These are phyloP conservation scores for Lepiota venenata DNA, from an alignment of 768 basidiomycete species.

Conservation along the genomic window DNA sequence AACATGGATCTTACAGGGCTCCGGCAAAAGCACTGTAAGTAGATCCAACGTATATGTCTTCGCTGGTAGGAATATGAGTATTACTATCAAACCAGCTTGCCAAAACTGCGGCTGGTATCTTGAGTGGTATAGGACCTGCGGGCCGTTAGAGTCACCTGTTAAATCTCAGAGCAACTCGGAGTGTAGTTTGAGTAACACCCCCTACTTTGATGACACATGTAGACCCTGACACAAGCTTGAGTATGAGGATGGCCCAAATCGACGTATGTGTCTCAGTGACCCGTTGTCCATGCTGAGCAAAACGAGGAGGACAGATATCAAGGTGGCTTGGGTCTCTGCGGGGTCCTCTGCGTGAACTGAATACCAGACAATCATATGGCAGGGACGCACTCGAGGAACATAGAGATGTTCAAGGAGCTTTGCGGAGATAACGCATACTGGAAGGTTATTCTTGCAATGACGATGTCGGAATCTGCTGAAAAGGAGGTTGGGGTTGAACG, in stretches of 20 bases:
- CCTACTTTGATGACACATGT: slow-evolving; percentile 21
- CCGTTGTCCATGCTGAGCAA: not conserved
- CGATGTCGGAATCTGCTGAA: slow-evolving; percentile 36
- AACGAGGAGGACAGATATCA: slow-evolving; percentile 19
- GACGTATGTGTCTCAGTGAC: slow-evolving; percentile 8
- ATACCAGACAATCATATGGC: slow-evolving; percentile 35
- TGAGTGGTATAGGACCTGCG: slow-evolving; percentile 10
- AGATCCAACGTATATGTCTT: not conserved
- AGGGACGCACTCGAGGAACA: slow-evolving; percentile 40
- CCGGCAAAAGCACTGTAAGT: slow-evolving; percentile 15
- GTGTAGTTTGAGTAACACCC: slow-evolving; percentile 22
- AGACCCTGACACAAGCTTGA: slow-evolving; percentile 17
- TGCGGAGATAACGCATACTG: slow-evolving; percentile 42
- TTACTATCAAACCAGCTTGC: slow-evolving; percentile 19
- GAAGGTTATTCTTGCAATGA: slow-evolving; percentile 47
- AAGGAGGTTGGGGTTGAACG: not conserved
- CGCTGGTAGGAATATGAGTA: not conserved
- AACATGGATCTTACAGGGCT: slow-evolving; percentile 13
- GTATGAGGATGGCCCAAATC: slow-evolving; percentile 20
- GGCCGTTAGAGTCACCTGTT: slow-evolving; percentile 11
- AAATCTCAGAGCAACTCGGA: slow-evolving; percentile 14
- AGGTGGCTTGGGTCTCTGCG: slow-evolving; percentile 22
- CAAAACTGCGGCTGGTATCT: slow-evolving; percentile 18
- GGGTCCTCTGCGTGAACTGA: slow-evolving; percentile 26
- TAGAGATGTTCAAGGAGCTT: slow-evolving; percentile 45